Conservation (phyloP, 2,329 filamentous ascomycete genomes). For the Colletotrichum musae region DNA sequence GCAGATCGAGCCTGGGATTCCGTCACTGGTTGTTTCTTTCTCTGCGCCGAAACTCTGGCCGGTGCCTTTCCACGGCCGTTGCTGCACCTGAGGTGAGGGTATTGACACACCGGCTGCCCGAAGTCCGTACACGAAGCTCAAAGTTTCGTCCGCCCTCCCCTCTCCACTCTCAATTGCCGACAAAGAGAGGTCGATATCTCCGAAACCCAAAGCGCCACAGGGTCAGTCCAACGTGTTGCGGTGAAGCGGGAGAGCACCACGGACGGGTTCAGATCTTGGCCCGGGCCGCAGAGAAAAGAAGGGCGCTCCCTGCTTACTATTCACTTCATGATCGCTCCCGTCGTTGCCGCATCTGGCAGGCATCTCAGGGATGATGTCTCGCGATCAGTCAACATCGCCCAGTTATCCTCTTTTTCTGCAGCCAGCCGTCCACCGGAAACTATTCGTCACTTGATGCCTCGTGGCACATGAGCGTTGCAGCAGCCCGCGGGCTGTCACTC, state of each 20-base stretch:
- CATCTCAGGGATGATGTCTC: conserved; percentile 2
- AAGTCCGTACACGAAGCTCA: not conserved
- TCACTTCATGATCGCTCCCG: not conserved
- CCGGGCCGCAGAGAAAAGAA: not conserved
- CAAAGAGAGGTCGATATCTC: not conserved
- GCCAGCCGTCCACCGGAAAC: not conserved
- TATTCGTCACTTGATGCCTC: conserved; percentile 2
- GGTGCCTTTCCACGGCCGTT: not conserved
- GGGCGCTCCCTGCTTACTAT: not conserved
- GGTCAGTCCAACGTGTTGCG: not conserved
- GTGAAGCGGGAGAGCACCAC: conserved; percentile 4
- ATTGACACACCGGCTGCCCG: too few relatives aligned
- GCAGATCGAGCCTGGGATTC: not conserved
- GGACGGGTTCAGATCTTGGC: conserved; percentile 19
- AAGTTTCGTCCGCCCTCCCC: not conserved
- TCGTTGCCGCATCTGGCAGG: not conserved
- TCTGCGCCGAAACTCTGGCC: not conserved
- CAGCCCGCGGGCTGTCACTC: conserved; percentile 25
- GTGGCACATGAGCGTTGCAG: conserved; percentile 9
- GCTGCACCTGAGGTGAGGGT: too few relatives aligned
- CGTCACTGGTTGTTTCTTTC: not conserved
- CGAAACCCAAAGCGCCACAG: conserved; percentile 25
- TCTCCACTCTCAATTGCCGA: not conserved
- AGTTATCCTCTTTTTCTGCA: not conserved
- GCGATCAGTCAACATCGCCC: not conserved